Conservation (phyloP, 108 stramenopile genomes). For the Schizochytrium sp. region DNA sequence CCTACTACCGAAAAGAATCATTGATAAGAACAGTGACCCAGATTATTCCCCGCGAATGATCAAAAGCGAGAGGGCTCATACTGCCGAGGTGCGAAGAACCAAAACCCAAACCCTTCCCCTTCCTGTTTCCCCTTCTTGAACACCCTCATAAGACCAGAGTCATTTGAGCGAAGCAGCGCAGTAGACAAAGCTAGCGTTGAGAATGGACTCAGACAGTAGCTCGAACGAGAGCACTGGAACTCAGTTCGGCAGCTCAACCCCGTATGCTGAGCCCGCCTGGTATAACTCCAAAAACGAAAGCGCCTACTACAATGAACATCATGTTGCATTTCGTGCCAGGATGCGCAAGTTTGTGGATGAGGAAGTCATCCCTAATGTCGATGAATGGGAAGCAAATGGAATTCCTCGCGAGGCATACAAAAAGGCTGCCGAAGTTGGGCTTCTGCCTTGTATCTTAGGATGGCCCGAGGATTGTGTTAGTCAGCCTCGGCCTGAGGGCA, state of each 20-base stretch:
- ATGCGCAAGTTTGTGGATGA: conserved; percentile 47
- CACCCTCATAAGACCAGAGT: too few species aligned
- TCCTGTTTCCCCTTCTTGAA: too few species aligned
- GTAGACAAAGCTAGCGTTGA: too few species aligned
- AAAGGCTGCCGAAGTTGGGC: conserved; percentile 37
- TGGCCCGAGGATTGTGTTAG: conserved; percentile 48
- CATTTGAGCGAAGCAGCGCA: too few species aligned
- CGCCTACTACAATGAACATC: conserved; percentile 19
- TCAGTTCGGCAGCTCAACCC: conserved; percentile 9
- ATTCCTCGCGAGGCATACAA: conserved; percentile 35
- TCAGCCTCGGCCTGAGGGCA: conserved; percentile 47
- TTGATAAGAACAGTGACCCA: too few species aligned
- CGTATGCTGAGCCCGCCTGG: conserved; percentile 51
- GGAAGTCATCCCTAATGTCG: conserved; percentile 59
- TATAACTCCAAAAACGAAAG: conserved; percentile 55
- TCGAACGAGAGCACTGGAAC: background rate
- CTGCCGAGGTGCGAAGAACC: too few species aligned
- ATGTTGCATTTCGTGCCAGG: background rate
- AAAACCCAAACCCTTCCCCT: too few species aligned
- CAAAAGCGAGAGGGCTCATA: too few species aligned
- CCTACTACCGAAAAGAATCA: too few species aligned
- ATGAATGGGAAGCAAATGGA: conserved; percentile 21
- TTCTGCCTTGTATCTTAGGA: conserved; percentile 2
- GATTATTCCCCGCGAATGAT: too few species aligned
- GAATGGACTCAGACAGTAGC: background rate